Percentiles rank a stretch among this genome's conserved stretches.
These are phyloP conservation scores for Arabidopsis suecica DNA, from an alignment of 345 rosid genomes.

Conservation along the genomic window DNA sequence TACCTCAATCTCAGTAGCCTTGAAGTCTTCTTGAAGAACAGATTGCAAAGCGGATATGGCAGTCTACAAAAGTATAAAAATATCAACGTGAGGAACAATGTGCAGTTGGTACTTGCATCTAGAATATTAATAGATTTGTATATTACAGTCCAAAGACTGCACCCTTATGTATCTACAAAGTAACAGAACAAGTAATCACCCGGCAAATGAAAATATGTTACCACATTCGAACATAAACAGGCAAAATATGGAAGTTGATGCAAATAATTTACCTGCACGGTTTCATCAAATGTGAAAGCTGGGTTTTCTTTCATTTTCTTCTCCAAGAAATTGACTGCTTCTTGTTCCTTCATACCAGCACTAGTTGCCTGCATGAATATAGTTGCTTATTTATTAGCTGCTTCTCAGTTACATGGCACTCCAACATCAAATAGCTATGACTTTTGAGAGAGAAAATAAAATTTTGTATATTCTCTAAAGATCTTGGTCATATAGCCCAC, in stretches of 20 bases:
- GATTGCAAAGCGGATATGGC: conserved; percentile 75
- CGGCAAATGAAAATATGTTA: not conserved
- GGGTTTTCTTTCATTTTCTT: conserved; percentile 98
- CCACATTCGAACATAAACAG: not conserved
- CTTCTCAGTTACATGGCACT: not conserved
- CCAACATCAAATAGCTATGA: not conserved
- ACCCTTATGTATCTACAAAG: not conserved
- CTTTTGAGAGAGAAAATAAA: not conserved
- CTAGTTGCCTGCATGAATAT: conserved; percentile 80
- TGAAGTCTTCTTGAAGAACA: conserved; percentile 80
- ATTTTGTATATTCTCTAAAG: not conserved
- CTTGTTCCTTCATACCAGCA: conserved; percentile 96
- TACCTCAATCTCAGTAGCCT: conserved; percentile 85
- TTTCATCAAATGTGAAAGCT: conserved; percentile 76
- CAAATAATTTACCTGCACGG: conserved; percentile 74
- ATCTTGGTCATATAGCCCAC: not conserved
- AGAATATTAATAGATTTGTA: not conserved
- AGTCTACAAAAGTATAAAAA: conserved; percentile 44
- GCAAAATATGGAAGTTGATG: not conserved
- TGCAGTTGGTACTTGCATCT: not conserved
- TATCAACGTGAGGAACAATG: conserved; percentile 8
- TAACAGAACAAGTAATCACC: not conserved
- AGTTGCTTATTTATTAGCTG: not conserved
- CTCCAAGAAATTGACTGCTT: conserved; percentile 96
- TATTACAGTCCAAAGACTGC: not conserved